Conservation (phyloP, 495 filamentous ascomycete genomes). For the Polyplosphaeria fusca region DNA sequence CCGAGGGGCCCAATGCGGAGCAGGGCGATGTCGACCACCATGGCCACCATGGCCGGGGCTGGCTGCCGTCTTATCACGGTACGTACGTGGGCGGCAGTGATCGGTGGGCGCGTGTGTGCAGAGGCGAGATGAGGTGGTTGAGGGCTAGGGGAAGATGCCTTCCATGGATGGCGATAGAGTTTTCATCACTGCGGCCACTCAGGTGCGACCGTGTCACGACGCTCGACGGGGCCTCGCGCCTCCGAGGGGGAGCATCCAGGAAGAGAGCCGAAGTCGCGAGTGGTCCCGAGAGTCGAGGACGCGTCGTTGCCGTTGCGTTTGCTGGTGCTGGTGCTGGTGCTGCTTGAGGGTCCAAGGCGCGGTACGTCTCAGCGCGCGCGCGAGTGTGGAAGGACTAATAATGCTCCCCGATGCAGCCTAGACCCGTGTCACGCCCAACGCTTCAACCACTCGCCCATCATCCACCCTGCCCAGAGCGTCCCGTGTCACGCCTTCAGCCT, state of each 20-base stretch:
- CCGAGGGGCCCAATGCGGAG: too few species aligned
- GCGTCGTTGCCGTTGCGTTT: constrained; percentile 11
- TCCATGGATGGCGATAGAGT: constrained; percentile 24
- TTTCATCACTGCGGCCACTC: constrained; percentile 19
- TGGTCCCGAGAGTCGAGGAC: constrained; percentile 9
- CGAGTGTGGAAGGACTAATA: constrained; percentile 23
- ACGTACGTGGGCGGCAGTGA: neutral
- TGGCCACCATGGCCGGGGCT: too few species aligned
- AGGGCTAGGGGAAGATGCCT: constrained; percentile 14
- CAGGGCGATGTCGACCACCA: too few species aligned
- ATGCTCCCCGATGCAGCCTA: constrained; percentile 26
- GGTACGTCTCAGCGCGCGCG: constrained; percentile 32
- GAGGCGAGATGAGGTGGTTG: neutral
- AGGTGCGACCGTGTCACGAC: neutral
- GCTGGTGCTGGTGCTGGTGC: too few species aligned
- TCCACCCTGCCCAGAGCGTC: constrained; percentile 5
- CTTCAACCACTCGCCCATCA: constrained; percentile 9
- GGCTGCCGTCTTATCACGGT: neutral
- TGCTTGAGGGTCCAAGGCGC: constrained; percentile 19
- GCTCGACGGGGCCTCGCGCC: neutral
- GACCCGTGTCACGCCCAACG: constrained; percentile 22
- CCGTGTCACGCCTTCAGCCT: constrained; percentile 7
- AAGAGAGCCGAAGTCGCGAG: constrained; percentile 19
- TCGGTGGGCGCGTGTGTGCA: constrained; percentile 6
- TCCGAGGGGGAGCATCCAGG: constrained; percentile 1